Conservation (phyloP, 2,329 filamentous ascomycete genomes). For the Exophiala sp. region DNA sequence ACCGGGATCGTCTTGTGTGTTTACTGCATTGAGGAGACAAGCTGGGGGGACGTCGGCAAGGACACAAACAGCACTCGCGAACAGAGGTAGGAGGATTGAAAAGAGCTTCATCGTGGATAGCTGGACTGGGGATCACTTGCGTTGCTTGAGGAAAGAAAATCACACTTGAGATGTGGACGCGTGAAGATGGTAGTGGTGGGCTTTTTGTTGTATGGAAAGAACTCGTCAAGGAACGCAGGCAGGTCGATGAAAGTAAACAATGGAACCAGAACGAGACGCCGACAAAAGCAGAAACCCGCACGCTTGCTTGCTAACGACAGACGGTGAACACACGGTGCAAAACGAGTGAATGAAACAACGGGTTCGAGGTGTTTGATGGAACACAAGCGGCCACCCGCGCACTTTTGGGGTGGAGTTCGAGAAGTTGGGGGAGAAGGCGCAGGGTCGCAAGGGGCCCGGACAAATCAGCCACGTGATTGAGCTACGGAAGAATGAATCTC, state of each 20-base stretch:
- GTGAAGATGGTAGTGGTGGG: constrained; percentile 5
- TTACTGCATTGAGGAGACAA: constrained; percentile 48
- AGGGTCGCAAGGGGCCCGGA: neutral
- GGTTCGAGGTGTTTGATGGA: constrained; percentile 1
- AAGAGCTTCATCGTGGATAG: constrained; percentile 19
- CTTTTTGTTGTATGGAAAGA: too few species aligned
- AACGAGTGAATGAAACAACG: neutral
- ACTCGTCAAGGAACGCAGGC: too few species aligned
- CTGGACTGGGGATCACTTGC: neutral
- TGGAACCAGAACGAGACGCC: too few species aligned
- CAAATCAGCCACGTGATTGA: neutral
- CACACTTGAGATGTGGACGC: neutral
- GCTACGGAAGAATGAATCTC: neutral
- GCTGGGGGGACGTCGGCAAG: constrained; percentile 44
- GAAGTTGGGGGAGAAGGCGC: neutral
- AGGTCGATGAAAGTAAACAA: too few species aligned
- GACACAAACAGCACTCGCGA: constrained; percentile 38
- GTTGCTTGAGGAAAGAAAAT: neutral
- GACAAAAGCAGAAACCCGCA: neutral
- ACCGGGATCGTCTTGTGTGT: constrained; percentile 36
- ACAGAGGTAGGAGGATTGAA: constrained; percentile 40
- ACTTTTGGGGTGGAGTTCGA: neutral
- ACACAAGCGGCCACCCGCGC: neutral
- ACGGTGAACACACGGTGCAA: neutral
- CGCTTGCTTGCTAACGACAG: constrained; percentile 6